A percentile compares a stretch with the other conserved stretches of the same genome.
These are phyloP conservation scores for Lachancea sp. DNA, from an alignment of 805 yeast genomes.

Conservation along the genomic window DNA sequence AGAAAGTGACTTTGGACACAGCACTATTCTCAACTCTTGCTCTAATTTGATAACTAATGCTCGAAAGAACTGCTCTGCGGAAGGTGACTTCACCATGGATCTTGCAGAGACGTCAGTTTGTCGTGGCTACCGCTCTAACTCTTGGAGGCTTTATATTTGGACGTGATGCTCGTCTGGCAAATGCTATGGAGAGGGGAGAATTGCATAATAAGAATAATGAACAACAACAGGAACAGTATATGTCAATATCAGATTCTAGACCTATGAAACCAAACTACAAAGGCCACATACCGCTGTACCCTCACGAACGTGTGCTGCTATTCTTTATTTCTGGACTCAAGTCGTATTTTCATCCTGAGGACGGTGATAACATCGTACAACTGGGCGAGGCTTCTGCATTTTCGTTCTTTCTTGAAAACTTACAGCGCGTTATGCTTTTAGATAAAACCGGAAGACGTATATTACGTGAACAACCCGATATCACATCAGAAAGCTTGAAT, in stretches of 20 bases:
- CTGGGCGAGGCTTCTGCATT: conserved; percentile 88
- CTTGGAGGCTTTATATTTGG: conserved; percentile 28
- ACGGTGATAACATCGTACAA: conserved; percentile 69
- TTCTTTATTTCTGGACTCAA: conserved; percentile 71
- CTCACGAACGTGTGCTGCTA: conserved; percentile 55
- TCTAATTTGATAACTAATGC: not conserved
- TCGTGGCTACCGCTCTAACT: conserved; percentile 9
- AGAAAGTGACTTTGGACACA: too few relatives aligned
- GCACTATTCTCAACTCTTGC: too few relatives aligned
- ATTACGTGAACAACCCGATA: conserved; percentile 72
- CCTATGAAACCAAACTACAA: conserved; percentile 44
- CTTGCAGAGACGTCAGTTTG: conserved; percentile 4
- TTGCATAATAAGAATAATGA: conserved; percentile 28
- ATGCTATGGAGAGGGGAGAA: conserved; percentile 42
- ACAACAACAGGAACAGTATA: conserved; percentile 35
- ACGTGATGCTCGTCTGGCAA: conserved; percentile 49
- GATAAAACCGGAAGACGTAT: conserved; percentile 74
- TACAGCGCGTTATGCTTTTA: conserved; percentile 68
- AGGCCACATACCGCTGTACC: conserved; percentile 71
- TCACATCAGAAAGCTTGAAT: conserved; percentile 66
- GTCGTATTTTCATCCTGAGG: conserved; percentile 68
- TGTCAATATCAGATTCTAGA: conserved; percentile 22
- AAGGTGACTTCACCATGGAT: not conserved
- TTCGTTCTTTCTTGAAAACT: conserved; percentile 51
- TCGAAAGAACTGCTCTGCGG: not conserved